Conservation (phyloP, 805 yeast species). For the Cyberlindnera mycetangii region DNA sequence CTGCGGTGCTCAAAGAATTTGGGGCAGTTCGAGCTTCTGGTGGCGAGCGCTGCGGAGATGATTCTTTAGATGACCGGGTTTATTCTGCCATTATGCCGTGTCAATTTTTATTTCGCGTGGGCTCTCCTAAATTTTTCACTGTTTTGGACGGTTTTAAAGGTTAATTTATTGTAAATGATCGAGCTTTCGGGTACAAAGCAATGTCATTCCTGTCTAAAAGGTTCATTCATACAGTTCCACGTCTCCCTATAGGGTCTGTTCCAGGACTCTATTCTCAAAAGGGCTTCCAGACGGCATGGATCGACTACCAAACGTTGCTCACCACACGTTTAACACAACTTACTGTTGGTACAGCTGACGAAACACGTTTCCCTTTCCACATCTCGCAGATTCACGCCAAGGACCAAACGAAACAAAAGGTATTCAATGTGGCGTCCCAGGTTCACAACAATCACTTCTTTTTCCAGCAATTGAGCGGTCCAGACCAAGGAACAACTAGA, state of each 20-base stretch:
- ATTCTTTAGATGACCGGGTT: neutral
- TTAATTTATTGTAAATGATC: neutral
- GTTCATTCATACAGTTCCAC: slow-evolving; percentile 62
- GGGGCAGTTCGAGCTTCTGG: neutral
- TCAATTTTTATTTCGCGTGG: neutral
- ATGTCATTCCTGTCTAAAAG: slow-evolving; percentile 19
- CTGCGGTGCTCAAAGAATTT: neutral
- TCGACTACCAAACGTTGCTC: slow-evolving; percentile 66
- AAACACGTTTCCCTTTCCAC: slow-evolving; percentile 71
- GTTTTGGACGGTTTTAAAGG: neutral
- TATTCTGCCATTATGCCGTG: neutral
- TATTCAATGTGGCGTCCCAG: slow-evolving; percentile 88
- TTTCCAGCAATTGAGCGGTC: slow-evolving; percentile 53
- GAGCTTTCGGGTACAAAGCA: neutral
- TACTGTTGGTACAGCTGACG: slow-evolving; percentile 78
- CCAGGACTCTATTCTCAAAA: slow-evolving; percentile 58
- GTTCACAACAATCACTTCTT: slow-evolving; percentile 90
- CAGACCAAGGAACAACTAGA: slow-evolving; percentile 24
- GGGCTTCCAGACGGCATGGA: slow-evolving; percentile 78
- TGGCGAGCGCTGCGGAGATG: too few relatives aligned
- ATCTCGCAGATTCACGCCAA: slow-evolving; percentile 64
- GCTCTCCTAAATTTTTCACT: slow-evolving; percentile 4
- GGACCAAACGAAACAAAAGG: slow-evolving; percentile 59
- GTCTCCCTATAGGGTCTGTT: slow-evolving; percentile 40
- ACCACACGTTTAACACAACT: slow-evolving; percentile 57